Base-by-base conservation (phyloP, 2,329 filamentous ascomycete genomes). In the Colletotrichum godetiae region DNA sequence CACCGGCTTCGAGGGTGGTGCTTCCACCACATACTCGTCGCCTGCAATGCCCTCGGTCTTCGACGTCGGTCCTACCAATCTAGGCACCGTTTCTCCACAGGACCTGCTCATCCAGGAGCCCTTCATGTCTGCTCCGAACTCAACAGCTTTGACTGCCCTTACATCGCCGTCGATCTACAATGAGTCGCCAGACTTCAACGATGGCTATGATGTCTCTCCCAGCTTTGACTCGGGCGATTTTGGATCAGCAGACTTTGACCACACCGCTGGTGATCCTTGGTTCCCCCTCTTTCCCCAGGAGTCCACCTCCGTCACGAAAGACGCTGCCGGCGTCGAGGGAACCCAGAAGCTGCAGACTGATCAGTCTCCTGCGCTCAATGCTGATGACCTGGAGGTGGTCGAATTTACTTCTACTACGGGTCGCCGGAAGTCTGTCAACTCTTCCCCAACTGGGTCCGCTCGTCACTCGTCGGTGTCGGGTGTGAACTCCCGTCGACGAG, bases 151-250 rank as follows among this genome's bases (percentile, higher is more conserved):
- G 80, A 97, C 95, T 46, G 92, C 95, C 75, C 80, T 98, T 82
- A 97, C 95, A 70, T 97, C 95, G 73, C 95, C 95, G 57, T 94
- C 93, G n/a, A 87, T 91, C 70, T 92, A 91, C 78, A 89, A 93
- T 80, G 93, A 92, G 78, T 97, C 94, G 65, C 94, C 94, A 12
- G 92, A 91, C 72, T 92, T 92, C 79, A 82, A 82, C 74, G 92
- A 94, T 78, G 89, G 88, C 80, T 94, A 91, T 78, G 91, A 97
- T 79, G 91, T 93, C 22, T 97, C 95, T 63, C 95, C 95, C 59
- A 90, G 93, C 81, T 94, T 95, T 82, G 88, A 88, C 73, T 86
- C 84, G 75, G 86, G 88, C 75, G 89, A 93, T 61, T 86, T 92
- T 68, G 86, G 86, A 27, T 81, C 84, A 55, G 82, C 88, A 76